Evolutionary conservation across 148 eudicot genomes (phyloP).

Genomic region (Tetragonia tetragonoides): DNA sequence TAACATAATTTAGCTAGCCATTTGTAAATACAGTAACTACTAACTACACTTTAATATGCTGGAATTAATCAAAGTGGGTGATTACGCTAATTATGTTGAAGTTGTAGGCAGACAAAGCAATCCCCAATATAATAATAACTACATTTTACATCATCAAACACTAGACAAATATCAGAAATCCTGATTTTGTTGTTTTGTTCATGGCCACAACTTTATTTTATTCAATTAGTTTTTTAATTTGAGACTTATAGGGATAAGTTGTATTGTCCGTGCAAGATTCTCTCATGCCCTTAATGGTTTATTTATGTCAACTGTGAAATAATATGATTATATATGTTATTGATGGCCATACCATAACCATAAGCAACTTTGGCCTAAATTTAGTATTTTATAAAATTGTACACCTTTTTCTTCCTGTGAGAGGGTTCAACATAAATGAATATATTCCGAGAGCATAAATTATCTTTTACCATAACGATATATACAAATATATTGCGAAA

Average conservation of each 20-base stretch:
- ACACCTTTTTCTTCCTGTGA: no score
- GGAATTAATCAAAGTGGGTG: neutral
- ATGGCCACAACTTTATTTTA: neutral
- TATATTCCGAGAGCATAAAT: no score
- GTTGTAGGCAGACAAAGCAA: slow-evolving; percentile 17
- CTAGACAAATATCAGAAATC: slow-evolving; percentile 25
- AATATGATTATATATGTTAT: neutral
- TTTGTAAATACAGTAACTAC: neutral
- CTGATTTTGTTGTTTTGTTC: slow-evolving; percentile 19
- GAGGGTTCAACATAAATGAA: neutral
- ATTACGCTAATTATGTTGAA: neutral
- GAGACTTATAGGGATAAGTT: no score
- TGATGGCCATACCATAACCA: neutral
- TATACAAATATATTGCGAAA: no score
- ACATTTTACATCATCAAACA: slow-evolving; percentile 7
- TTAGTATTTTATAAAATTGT: no score
- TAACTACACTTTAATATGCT: neutral
- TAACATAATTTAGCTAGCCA: neutral
- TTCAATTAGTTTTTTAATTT: no score
- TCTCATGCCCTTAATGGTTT: slow-evolving; percentile 1
- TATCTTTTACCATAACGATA: no score
- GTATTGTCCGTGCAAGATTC: slow-evolving; percentile 10
- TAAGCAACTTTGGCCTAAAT: slow-evolving; percentile 16
- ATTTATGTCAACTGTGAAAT: neutral
- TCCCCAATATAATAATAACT: no score